phyloP scores from a whole-genome alignment of 2,329 filamentous ascomycete genomes.

The Phaeosphaeria sp. region DNA sequence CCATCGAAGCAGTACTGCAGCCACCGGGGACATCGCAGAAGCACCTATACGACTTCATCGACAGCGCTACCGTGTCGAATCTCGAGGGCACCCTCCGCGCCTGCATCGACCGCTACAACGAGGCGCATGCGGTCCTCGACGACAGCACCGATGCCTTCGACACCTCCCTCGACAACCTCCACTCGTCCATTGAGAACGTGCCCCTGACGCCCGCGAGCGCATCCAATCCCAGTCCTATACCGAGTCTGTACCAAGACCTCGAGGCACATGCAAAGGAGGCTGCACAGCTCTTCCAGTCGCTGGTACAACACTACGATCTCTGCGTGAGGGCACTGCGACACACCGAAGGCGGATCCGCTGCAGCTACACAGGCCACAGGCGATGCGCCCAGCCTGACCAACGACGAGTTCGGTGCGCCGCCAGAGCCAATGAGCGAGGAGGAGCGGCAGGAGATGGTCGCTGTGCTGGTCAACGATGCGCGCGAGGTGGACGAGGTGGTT shows the following conservation, averaged over 20 bases:
- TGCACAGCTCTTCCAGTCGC: conserved; percentile 78
- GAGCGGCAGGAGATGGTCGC: conserved; percentile 84
- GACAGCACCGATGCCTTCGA: conserved; percentile 72
- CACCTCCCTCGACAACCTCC: conserved; percentile 64
- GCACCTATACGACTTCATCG: conserved; percentile 77
- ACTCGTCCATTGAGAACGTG: conserved; percentile 44
- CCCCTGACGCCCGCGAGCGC: conserved; percentile 36
- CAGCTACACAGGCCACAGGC: conserved; percentile 45
- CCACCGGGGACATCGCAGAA: conserved; percentile 59
- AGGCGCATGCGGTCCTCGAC: conserved; percentile 66
- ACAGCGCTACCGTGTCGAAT: conserved; percentile 71
- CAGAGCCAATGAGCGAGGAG: conserved; percentile 75
- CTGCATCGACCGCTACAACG: conserved; percentile 74
- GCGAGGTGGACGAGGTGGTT: conserved; percentile 68
- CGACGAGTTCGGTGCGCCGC: conserved; percentile 50
- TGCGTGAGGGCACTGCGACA: conserved; percentile 91
- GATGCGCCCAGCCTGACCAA: conserved; percentile 40
- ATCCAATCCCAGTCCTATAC: conserved; percentile 50
- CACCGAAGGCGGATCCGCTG: conserved; percentile 69
- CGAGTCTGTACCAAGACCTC: conserved; percentile 60
- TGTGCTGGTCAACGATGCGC: conserved; percentile 75
- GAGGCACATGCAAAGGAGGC: conserved; percentile 80
- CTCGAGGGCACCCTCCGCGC: conserved; percentile 72
- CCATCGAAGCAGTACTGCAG: conserved; percentile 69
- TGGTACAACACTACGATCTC: conserved; percentile 89